Conservation (phyloP, 2,329 filamentous ascomycete species). For the Cytospora piceae region DNA sequence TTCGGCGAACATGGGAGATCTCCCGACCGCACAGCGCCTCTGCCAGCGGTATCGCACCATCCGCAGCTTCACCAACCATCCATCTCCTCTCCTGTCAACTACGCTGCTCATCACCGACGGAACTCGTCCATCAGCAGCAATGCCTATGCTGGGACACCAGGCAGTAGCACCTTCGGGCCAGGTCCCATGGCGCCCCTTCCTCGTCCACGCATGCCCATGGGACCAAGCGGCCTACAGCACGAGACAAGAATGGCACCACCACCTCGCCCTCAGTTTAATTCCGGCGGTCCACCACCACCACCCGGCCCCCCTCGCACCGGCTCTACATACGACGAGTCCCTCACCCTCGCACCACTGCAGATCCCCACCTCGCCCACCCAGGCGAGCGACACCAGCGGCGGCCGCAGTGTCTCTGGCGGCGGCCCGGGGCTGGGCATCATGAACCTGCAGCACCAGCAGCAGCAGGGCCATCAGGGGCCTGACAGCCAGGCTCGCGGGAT, state of each 20-base stretch:
- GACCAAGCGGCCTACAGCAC: constrained; percentile 21
- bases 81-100: constrained; percentile 21
- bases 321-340: constrained; percentile 57
- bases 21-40: constrained; percentile 18
- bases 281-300: constrained; percentile 38
- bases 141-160: constrained; percentile 18
- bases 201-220: constrained; percentile 22
- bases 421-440: constrained; percentile 16
- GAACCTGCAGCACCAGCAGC: constrained; percentile 13
- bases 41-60: constrained; percentile 18
- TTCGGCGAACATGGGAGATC: constrained; percentile 39
- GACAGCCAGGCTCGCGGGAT: constrained; percentile 51
- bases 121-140: constrained; percentile 25
- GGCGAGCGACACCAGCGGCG: constrained; percentile 35
- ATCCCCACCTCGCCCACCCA: constrained; percentile 41
- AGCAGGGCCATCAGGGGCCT: constrained; percentile 16
- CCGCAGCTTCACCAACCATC: constrained; percentile 18
- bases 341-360: constrained; percentile 58
- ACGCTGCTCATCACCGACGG: constrained; percentile 23
- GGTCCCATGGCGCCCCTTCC: constrained; percentile 23
- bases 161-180: constrained; percentile 15
- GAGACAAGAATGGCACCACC: constrained; percentile 54
- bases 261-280: constrained; percentile 49
- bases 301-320: constrained; percentile 36
- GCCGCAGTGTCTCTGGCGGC: constrained; percentile 29